These are phyloP conservation scores for Phytophthora capsici DNA, from an alignment of 352 stramenopile species.

Conservation along the genomic window DNA sequence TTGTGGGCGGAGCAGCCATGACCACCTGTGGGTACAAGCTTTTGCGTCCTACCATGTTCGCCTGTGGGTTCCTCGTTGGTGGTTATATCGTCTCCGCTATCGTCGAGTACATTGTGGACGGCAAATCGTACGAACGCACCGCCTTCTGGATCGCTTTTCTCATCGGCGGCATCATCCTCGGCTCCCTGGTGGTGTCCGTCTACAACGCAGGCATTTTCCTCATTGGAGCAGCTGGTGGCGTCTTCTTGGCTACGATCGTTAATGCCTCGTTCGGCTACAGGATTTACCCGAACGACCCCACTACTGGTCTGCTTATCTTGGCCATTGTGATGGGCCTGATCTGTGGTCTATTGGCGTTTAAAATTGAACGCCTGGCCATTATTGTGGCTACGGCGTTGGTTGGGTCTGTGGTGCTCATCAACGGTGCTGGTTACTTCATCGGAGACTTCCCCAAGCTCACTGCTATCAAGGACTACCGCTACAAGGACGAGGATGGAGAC, in stretches of 20 bases:
- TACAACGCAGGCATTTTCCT: slow-evolving; percentile 65
- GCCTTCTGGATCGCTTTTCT: slow-evolving; percentile 62
- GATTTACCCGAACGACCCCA: slow-evolving; percentile 56
- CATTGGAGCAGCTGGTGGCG: slow-evolving; percentile 48
- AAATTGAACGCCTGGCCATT: slow-evolving; percentile 52
- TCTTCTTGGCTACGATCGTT: slow-evolving; percentile 48
- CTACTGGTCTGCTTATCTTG: slow-evolving; percentile 46
- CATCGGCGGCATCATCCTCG: slow-evolving; percentile 51
- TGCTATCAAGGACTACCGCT: slow-evolving; percentile 47
- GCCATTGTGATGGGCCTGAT: slow-evolving; percentile 51
- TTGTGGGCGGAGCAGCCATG: slow-evolving; percentile 43
- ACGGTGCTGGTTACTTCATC: slow-evolving; percentile 70
- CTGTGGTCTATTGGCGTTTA: slow-evolving; percentile 51
- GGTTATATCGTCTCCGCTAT: slow-evolving; percentile 53
- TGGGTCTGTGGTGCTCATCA: slow-evolving; percentile 48
- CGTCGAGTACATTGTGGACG: slow-evolving; percentile 48
- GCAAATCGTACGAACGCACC: slow-evolving; percentile 51
- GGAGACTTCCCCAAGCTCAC: slow-evolving; percentile 53
- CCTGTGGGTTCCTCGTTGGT: slow-evolving; percentile 64
- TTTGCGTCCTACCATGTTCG: slow-evolving; percentile 67
- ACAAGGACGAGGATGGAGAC: slow-evolving; percentile 39
- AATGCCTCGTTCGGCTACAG: slow-evolving; percentile 63
- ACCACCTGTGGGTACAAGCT: slow-evolving; percentile 56
- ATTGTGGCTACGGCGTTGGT: slow-evolving; percentile 70
- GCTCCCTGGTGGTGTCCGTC: slow-evolving; percentile 56